Evolutionary conservation across 2,329 filamentous ascomycete species (phyloP).

Genomic region (Alternaria sp.): DNA sequence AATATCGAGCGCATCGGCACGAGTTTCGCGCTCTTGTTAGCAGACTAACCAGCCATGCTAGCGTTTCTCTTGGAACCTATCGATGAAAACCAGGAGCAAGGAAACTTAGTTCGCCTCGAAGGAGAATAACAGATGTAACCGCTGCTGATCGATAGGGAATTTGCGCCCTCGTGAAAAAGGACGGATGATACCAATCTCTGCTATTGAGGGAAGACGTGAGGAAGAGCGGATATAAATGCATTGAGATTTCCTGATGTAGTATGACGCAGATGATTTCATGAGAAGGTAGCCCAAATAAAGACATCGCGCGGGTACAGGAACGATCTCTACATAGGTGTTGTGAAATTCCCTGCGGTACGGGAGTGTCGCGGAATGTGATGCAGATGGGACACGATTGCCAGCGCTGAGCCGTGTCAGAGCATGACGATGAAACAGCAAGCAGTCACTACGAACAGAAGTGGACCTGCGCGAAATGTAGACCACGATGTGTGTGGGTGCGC

Average conservation of each 20-base stretch:
- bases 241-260: neutral
- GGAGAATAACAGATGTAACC: neutral
- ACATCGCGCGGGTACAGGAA: neutral
- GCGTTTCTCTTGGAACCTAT: too few relatives aligned
- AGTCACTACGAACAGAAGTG: neutral
- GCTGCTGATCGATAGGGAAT: neutral
- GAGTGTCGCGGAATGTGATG: neutral
- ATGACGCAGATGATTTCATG: too few relatives aligned
- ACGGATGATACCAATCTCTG: neutral
- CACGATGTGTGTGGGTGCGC: neutral
- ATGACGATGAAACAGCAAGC: neutral
- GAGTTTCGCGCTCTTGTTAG: too few relatives aligned
- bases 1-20: too few relatives aligned
- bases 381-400: neutral
- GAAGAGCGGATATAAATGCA: neutral
- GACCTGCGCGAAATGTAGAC: neutral
- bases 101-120: too few relatives aligned
- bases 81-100: neutral
- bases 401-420: neutral
- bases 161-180: neutral
- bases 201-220: neutral
- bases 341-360: neutral
- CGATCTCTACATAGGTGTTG: neutral
- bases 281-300: accelerated
- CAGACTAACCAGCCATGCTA: too few relatives aligned